phyloP scores from a whole-genome alignment of 2,329 filamentous ascomycete genomes.

The Metarhizium rileyi region DNA sequence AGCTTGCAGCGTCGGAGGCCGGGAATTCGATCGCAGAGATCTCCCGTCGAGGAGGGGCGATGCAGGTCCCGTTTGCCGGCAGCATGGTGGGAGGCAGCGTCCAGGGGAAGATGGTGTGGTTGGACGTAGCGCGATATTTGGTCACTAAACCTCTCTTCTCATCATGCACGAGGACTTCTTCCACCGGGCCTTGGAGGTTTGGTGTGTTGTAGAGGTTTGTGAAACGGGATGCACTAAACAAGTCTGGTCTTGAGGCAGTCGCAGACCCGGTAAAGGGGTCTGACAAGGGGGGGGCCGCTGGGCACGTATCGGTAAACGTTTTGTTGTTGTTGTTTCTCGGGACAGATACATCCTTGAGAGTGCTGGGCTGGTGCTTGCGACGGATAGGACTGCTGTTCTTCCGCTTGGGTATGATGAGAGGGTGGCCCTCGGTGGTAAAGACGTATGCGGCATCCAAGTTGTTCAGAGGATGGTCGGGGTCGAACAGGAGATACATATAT shows the following conservation, averaged over 20 bases:
- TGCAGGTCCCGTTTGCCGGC: constrained; percentile 67
- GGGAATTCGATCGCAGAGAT: constrained; percentile 61
- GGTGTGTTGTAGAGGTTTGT: constrained; percentile 73
- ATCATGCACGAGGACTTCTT: constrained; percentile 33
- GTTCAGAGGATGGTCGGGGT: constrained; percentile 78
- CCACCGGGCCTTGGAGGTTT: constrained; percentile 42
- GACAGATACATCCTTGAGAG: constrained; percentile 11
- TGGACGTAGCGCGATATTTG: constrained; percentile 47
- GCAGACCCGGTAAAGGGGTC: constrained; percentile 66
- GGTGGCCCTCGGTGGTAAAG: constrained; percentile 94
- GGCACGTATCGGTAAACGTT: constrained; percentile 53
- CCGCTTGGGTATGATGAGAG: constrained; percentile 63
- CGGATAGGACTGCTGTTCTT: constrained; percentile 9
- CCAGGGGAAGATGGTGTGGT: constrained; percentile 88
- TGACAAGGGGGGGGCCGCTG: constrained; percentile 41
- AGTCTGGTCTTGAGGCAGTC: constrained; percentile 66
- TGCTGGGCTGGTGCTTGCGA: constrained; percentile 3
- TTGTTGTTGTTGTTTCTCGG: constrained; percentile 30
- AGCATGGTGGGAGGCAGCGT: constrained; percentile 71
- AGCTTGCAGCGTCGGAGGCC: constrained; percentile 27
- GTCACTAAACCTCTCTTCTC: constrained; percentile 28
- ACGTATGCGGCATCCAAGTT: constrained; percentile 78
- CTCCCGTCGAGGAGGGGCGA: constrained; percentile 58
- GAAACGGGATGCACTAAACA: constrained; percentile 83
- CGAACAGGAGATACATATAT: constrained; percentile 88